Evolutionary conservation across 202 grass and related monocot species (phyloP).

Genomic region (Saccharum hybrid): DNA sequence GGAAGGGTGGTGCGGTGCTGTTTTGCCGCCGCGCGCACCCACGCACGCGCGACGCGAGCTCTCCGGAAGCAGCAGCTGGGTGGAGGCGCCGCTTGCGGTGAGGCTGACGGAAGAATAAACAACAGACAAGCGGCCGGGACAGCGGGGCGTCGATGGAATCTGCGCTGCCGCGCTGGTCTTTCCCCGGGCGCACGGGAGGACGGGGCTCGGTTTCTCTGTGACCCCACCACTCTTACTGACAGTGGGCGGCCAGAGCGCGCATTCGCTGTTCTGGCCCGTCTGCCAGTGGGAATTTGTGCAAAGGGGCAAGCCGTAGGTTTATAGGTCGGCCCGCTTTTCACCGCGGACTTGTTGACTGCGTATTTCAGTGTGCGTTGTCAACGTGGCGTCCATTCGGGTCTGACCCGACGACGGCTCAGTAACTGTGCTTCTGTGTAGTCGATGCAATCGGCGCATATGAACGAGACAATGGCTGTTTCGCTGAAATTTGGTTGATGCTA

Average conservation of each 20-base stretch:
- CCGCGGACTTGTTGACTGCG: neutral
- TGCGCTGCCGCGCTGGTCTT: slow-evolving; percentile 29
- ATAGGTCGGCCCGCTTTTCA: neutral
- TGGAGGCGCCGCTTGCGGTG: neutral
- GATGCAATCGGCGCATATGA: too few relatives aligned
- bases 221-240: neutral
- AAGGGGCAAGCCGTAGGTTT: too few relatives aligned
- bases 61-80: neutral
- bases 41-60: slow-evolving; percentile 39
- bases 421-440: neutral
- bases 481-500: too few relatives aligned
- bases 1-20: neutral
- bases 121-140: slow-evolving; percentile 17
- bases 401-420: neutral
- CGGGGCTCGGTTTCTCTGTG: neutral
- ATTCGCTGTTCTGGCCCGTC: neutral
- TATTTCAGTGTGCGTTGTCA: neutral
- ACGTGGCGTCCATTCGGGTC: neutral
- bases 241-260: neutral
- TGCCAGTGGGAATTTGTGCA: neutral
- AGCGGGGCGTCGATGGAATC: slow-evolving; percentile 20
- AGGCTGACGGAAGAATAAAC: neutral
- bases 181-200: neutral
- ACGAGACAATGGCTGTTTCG: too few relatives aligned
- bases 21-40: slow-evolving; percentile 4